Base-by-base conservation (phyloP, 495 filamentous ascomycete genomes). In the Penicillium ucsense region DNA sequence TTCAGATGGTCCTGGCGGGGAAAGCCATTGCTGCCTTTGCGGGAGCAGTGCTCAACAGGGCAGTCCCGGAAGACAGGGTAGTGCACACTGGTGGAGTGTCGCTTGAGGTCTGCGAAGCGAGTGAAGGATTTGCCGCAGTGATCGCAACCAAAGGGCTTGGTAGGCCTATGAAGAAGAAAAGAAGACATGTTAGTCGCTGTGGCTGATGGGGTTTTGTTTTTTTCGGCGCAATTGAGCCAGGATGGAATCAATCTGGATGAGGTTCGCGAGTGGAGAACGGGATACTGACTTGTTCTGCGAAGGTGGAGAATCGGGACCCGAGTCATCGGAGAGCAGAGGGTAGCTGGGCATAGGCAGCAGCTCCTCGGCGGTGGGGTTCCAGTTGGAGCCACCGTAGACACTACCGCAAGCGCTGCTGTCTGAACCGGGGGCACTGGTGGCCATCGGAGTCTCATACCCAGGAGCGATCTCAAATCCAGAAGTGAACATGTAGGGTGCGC, bases 1-100 rank as follows among this genome's bases (percentile, higher is more conserved):
- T 86, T 83, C 3, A 94, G 74, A 52, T 96, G 94, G 65, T 95
- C 90, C 46, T 83, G 80, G 2, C 90, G 80, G 10, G 86, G 84
- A 61, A 95, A 96, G 2, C 87, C 88, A 52, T 84, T 79, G 57
- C 77, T 81, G 1, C 75, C 76, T 60, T 84, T 83, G 9, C 89
- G 82, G 57, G 88, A 87, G 72, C 90, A 95, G 60, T 82, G 79
- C n/a, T 65, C 54, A 48, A 86, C 78, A 0, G 88, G 87, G 52
- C 90, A 96, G 62, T 84, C 78, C 38, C 88, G 75, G 40, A 80
- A 77, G 45, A 87, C 80, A 7, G 70, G 70, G 44, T 67, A 65
- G 53, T 82, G 78, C 7, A 74, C 71, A 46, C 68, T 74, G 9
- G 66, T 59, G 46, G 73, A 63, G 50, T 82, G 78, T 8, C 78